These are phyloP conservation scores for Aureobasidium melanogenum DNA, from an alignment of 2,329 filamentous ascomycete species.

Conservation along the genomic window DNA sequence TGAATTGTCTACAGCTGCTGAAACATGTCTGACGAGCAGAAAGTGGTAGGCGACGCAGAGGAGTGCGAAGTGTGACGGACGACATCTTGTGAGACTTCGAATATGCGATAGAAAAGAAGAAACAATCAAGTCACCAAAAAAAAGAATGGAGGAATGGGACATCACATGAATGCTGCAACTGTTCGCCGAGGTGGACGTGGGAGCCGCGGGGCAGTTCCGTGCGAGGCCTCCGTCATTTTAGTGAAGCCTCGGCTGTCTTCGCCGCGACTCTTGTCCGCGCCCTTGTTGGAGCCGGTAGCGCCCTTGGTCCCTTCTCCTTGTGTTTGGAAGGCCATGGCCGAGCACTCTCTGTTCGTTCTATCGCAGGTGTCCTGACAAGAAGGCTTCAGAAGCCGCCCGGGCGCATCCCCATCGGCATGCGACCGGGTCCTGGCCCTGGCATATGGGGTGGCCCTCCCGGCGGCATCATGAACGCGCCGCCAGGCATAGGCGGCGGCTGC, in stretches of 20 bases:
- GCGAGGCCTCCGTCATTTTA: not conserved
- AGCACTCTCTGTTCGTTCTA: not conserved
- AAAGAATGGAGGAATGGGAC: conserved; percentile 1
- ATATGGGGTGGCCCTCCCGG: not conserved
- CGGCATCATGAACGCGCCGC: not conserved
- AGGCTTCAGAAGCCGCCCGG: not conserved
- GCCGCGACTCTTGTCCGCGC: not conserved
- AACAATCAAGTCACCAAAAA: not conserved
- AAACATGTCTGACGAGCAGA: conserved; percentile 3
- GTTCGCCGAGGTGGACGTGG: conserved; percentile 5
- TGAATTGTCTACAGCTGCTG: conserved; percentile 30
- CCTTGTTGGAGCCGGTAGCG: not conserved
- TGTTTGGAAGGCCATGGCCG: not conserved
- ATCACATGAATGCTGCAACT: conserved; percentile 9
- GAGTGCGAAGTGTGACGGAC: not conserved
- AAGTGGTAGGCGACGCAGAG: not conserved
- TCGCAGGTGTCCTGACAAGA: not conserved
- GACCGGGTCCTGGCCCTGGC: not conserved
- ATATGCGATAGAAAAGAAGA: not conserved
- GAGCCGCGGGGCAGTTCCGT: not conserved
- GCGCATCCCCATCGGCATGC: not conserved
- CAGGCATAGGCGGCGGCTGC: not conserved
- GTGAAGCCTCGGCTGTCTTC: conserved; percentile 1
- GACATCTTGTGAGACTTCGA: not conserved
- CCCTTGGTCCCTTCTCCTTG: not conserved